Conservation (phyloP, 2,329 filamentous ascomycete genomes). For the Colletotrichum higginsianum region DNA sequence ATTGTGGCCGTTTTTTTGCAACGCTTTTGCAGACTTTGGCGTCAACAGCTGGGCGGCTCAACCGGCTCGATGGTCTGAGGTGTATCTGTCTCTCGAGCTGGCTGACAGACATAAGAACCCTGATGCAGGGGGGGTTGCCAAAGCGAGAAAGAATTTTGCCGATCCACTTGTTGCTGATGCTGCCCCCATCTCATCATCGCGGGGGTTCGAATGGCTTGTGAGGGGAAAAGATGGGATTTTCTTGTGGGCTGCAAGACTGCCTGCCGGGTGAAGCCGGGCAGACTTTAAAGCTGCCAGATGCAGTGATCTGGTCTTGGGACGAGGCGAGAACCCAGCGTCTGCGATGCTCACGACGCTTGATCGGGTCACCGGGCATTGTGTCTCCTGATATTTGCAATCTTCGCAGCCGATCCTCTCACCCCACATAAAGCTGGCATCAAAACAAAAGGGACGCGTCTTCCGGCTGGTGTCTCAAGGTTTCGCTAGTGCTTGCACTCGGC, state of each 20-base stretch:
- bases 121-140: neutral
- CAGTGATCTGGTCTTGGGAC: neutral
- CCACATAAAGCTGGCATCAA: neutral
- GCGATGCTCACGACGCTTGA: no score
- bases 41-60: neutral
- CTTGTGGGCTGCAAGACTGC: neutral
- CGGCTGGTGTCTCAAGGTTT: neutral
- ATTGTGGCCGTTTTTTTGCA: no score
- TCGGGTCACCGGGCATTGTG: neutral
- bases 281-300: neutral
- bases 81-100: neutral
- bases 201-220: neutral
- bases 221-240: conserved; percentile 4
- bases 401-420: neutral
- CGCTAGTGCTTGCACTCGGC: neutral
- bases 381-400: conserved; percentile 1
- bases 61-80: neutral
- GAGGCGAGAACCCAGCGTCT: no score
- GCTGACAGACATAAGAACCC: neutral
- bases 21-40: neutral
- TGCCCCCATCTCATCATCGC: neutral
- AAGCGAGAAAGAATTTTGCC: neutral
- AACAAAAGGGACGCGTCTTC: neutral
- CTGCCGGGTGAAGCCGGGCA: neutral
- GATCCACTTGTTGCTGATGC: neutral